A percentile compares a stretch with the other conserved stretches of the same genome.
Evolutionary conservation across 352 stramenopile species (phyloP).

Genomic region (Plasmopara muralis): DNA sequence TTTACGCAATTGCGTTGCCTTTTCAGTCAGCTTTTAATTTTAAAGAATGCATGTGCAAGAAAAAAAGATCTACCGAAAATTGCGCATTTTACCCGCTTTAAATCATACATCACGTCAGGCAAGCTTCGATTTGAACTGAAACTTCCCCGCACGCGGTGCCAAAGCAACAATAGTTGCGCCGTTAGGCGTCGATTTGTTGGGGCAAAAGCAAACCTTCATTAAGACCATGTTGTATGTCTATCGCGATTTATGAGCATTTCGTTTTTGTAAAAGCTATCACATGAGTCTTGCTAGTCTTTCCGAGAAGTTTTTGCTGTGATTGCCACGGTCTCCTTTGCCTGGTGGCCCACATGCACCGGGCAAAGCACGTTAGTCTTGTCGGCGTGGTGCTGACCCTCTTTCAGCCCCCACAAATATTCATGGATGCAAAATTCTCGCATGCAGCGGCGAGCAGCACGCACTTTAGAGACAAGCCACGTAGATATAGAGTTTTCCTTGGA

Average conservation of each 20-base stretch:
- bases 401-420: conserved; percentile 76
- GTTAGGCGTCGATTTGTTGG: no score
- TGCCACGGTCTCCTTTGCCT: conserved; percentile 59
- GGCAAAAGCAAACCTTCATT: conserved; percentile 1
- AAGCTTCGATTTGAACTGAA: no score
- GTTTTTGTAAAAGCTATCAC: no score
- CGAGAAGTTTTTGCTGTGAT: conserved; percentile 47
- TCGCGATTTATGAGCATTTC: no score
- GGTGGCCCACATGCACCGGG: conserved; percentile 63
- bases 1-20: no score
- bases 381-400: conserved; percentile 61
- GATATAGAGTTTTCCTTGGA: conserved; percentile 52
- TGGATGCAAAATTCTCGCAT: conserved; percentile 81
- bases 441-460: conserved; percentile 55
- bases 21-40: no score
- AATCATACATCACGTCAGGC: no score
- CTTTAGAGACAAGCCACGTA: conserved; percentile 51
- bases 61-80: no score
- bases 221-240: conserved; percentile 2
- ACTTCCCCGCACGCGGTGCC: neutral
- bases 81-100: no score
- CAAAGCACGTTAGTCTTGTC: conserved; percentile 74
- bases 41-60: no score
- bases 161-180: no score
- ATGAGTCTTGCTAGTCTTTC: conserved; percentile 25